Conservation (phyloP, 2,329 filamentous ascomycete genomes). For the Tympanopsis confertula region DNA sequence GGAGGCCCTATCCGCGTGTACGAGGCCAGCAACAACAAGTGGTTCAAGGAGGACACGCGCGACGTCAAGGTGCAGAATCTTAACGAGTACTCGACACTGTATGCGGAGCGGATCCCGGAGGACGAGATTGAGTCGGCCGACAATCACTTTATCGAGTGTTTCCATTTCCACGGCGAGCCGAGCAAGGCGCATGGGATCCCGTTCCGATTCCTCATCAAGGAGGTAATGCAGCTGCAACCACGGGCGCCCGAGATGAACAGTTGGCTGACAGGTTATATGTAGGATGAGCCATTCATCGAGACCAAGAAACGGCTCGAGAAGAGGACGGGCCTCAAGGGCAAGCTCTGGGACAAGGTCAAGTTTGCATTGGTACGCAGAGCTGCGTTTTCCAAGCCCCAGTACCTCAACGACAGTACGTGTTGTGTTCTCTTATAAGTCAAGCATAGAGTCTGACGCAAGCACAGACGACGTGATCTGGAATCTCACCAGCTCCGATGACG, state of each 20-base stretch:
- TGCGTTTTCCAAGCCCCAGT: constrained; percentile 65
- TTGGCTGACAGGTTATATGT: neutral
- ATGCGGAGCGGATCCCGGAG: constrained; percentile 70
- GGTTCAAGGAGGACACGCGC: constrained; percentile 64
- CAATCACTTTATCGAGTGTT: constrained; percentile 59
- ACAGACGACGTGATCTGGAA: constrained; percentile 46
- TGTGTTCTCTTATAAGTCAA: neutral
- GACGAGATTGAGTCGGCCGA: constrained; percentile 51
- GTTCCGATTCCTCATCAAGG: constrained; percentile 77
- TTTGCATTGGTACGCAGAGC: constrained; percentile 71
- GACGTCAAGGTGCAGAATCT: constrained; percentile 69
- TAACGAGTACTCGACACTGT: constrained; percentile 74
- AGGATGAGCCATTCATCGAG: constrained; percentile 78
- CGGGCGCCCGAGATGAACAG: neutral
- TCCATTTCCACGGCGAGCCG: constrained; percentile 87
- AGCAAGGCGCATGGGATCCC: constrained; percentile 76
- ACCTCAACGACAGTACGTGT: constrained; percentile 73
- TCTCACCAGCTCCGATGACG: constrained; percentile 39
- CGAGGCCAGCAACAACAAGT: constrained; percentile 71
- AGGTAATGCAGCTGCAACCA: constrained; percentile 37
- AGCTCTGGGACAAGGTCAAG: constrained; percentile 96
- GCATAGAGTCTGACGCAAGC: constrained; percentile 6
- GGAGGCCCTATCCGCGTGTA: constrained; percentile 67
- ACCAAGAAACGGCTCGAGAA: constrained; percentile 92
- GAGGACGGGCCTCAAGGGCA: constrained; percentile 88